Evolutionary conservation across 768 basidiomycete species (phyloP).

Genomic region (Calocera viscosa): DNA sequence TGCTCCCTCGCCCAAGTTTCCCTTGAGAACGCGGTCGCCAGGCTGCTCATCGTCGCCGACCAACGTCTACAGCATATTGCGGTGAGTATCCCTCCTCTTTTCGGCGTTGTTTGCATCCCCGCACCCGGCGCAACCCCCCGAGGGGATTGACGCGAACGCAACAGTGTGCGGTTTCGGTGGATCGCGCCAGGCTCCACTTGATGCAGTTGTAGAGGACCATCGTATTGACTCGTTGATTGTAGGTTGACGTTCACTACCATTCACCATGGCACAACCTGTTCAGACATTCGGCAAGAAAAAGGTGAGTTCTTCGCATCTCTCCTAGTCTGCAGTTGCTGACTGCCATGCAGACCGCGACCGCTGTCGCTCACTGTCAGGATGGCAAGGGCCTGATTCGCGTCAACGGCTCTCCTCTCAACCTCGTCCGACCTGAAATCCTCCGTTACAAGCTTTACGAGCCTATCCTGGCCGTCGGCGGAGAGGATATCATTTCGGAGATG

Average conservation of each 20-base stretch:
- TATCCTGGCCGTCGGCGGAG: conserved; percentile 72
- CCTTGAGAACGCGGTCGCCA: not conserved
- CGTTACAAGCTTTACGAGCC: conserved; percentile 98
- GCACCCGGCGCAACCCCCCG: too few relatives aligned
- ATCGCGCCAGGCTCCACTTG: conserved; percentile 24
- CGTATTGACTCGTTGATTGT: not conserved
- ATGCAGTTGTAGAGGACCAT: not conserved
- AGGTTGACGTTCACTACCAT: conserved; percentile 24
- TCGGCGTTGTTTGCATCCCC: not conserved
- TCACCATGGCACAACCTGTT: conserved; percentile 69
- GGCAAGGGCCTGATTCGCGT: conserved; percentile 93
- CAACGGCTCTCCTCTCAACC: conserved; percentile 92
- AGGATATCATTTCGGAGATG: conserved; percentile 71
- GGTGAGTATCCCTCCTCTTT: not conserved
- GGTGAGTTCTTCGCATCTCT: conserved; percentile 35
- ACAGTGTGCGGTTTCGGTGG: conserved; percentile 27
- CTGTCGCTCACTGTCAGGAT: conserved; percentile 92
- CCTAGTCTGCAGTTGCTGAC: not conserved
- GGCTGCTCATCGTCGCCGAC: not conserved
- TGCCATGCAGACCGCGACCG: conserved; percentile 73
- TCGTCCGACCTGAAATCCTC: conserved; percentile 88
- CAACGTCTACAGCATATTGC: not conserved
- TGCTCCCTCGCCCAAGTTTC: too few relatives aligned
- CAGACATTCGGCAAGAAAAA: conserved; percentile 99
- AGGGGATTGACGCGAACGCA: not conserved